A percentile compares a stretch with the other conserved stretches of the same genome.
Conservation (phyloP, 2,329 filamentous ascomycete genomes). For the Penicillium sumatraense region DNA sequence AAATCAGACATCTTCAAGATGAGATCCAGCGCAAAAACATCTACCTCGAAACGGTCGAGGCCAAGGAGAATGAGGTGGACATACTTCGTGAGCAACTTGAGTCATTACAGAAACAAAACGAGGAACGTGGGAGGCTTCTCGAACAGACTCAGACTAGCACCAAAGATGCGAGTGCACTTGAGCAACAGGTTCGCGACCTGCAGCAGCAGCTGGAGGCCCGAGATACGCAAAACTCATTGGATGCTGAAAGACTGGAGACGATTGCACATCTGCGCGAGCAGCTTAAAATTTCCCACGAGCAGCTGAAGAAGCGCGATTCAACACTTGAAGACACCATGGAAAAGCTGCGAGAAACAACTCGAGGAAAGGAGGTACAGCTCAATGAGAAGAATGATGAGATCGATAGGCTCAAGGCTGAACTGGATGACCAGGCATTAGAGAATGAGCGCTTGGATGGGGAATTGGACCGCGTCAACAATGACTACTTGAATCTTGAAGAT, state of each 20-base stretch:
- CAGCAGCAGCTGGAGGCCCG: constrained; percentile 36
- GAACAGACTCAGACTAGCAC: constrained; percentile 26
- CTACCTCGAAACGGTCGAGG: constrained; percentile 33
- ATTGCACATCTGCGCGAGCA: constrained; percentile 40
- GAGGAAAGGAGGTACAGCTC: constrained; percentile 38
- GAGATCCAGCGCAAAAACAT: constrained; percentile 40
- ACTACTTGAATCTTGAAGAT: constrained; percentile 40
- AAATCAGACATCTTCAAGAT: constrained; percentile 43
- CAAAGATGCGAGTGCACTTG: constrained; percentile 30
- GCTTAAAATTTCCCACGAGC: constrained; percentile 36
- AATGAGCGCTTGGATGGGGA: constrained; percentile 42
- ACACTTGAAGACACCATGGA: constrained; percentile 38
- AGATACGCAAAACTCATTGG: constrained; percentile 25
- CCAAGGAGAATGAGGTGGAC: constrained; percentile 26
- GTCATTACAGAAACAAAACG: constrained; percentile 31
- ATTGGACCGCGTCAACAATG: constrained; percentile 36
- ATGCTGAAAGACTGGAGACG: constrained; percentile 36
- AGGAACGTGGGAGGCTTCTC: constrained; percentile 30
- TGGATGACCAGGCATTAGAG: constrained; percentile 40
- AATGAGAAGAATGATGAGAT: constrained; percentile 43
- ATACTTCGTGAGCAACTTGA: constrained; percentile 36
- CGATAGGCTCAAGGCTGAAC: constrained; percentile 39
- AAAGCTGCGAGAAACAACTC: constrained; percentile 38
- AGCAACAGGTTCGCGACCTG: constrained; percentile 38
- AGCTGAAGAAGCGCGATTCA: constrained; percentile 40